These are phyloP conservation scores for Zea mays DNA, from an alignment of 176 grass and related monocot genomes.

Conservation along the genomic window Zm-B73-REFERENCE-NAM-5.0 NC_050096.1:221940001-221940500, in stretches of 20 bases:
- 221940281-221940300: slow-evolving; percentile 86
- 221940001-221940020: too few species aligned
- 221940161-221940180: too few species aligned
- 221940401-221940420: slow-evolving; percentile 64
- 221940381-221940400: slow-evolving; percentile 60
- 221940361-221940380: slow-evolving; percentile 94
- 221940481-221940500: slow-evolving; percentile 9
- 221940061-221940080: too few species aligned
- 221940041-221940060: too few species aligned
- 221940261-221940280: slow-evolving; percentile 79
- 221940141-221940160: too few species aligned
- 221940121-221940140: too few species aligned
- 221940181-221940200: too few species aligned
- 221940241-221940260: slow-evolving; percentile 84
- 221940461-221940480: slow-evolving; percentile 13
- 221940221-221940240: slow-evolving; percentile 38
- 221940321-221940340: slow-evolving; percentile 74
- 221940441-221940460: slow-evolving; percentile 4
- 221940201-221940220: too few species aligned
- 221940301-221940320: slow-evolving; percentile 88
- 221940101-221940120: too few species aligned
- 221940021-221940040: too few species aligned
- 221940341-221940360: slow-evolving; percentile 84
- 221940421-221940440: slow-evolving; percentile 51
- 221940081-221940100: too few species aligned